Conservation (phyloP, 352 stramenopile species). For the Aphanomyces euteiches region DNA sequence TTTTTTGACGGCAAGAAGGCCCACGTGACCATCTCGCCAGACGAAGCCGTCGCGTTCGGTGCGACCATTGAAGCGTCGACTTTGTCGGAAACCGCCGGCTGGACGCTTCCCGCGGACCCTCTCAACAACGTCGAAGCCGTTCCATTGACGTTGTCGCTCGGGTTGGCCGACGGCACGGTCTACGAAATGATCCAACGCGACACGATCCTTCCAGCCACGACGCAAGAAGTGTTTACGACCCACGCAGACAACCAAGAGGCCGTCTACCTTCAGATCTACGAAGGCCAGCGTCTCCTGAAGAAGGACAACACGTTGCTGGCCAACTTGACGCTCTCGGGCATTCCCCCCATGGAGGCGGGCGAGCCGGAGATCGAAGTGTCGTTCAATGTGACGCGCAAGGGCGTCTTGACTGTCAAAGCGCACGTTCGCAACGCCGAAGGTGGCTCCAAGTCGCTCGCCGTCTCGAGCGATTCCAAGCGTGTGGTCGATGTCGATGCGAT, state of each 20-base stretch:
- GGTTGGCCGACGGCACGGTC: constrained; percentile 89
- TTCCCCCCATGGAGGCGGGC: constrained; percentile 85
- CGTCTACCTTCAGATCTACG: constrained; percentile 92
- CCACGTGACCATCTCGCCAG: constrained; percentile 80
- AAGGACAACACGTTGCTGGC: constrained; percentile 94
- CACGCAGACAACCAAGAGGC: constrained; percentile 87
- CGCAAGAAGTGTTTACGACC: constrained; percentile 85
- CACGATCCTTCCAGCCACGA: constrained; percentile 83
- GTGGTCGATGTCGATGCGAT: constrained; percentile 68
- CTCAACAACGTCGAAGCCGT: constrained; percentile 89
- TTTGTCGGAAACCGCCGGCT: constrained; percentile 43
- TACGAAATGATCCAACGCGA: constrained; percentile 88
- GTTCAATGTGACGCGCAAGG: constrained; percentile 90
- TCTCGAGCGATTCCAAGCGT: constrained; percentile 69
- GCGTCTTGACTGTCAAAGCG: constrained; percentile 93
- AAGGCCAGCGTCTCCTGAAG: constrained; percentile 96
- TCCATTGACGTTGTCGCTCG: constrained; percentile 90
- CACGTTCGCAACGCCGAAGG: constrained; percentile 47
- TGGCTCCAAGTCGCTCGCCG: constrained; percentile 68
- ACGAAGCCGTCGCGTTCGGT: constrained; percentile 89
- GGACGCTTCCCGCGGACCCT: constrained; percentile 54
- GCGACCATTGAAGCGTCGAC: constrained; percentile 81
- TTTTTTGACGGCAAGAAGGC: constrained; percentile 83
- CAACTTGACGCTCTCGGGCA: constrained; percentile 86
- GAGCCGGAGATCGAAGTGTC: constrained; percentile 91